phyloP scores from a whole-genome alignment of 495 filamentous ascomycete species.

The Penicillium simplicissimum region DNA sequence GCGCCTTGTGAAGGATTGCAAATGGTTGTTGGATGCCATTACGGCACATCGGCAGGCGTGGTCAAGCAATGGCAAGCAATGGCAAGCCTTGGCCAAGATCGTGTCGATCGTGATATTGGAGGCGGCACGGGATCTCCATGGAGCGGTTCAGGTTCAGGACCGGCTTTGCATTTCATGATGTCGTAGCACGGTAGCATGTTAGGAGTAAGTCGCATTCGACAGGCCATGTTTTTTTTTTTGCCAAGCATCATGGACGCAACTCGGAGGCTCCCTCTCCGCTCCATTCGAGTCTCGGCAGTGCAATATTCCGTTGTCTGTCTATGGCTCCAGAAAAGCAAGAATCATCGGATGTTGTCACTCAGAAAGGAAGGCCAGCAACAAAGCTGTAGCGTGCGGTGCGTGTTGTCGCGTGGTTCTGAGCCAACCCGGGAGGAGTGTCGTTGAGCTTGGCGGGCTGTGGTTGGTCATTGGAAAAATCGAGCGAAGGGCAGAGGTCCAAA shows the following conservation, averaged over 20 bases:
- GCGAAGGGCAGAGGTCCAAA: neutral
- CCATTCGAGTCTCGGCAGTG: neutral
- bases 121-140: neutral
- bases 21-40: neutral
- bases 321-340: neutral
- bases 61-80: constrained; percentile 6
- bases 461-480: neutral
- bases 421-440: neutral
- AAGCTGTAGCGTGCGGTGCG: neutral
- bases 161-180: neutral
- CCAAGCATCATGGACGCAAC: neutral
- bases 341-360: neutral
- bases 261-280: neutral
- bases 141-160: neutral
- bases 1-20: neutral
- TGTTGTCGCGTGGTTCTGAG: neutral
- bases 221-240: neutral
- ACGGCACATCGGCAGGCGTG: neutral
- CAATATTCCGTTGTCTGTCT: neutral
- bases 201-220: neutral
- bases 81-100: constrained; percentile 1
- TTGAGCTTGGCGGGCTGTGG: neutral
- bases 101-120: neutral
- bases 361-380: neutral
- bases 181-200: constrained; percentile 1